Percentiles rank a stretch among this genome's conserved stretches.
These are phyloP conservation scores for Thalassiosira mediterranea DNA, from an alignment of 352 stramenopile genomes.

Conservation along the genomic window DNA sequence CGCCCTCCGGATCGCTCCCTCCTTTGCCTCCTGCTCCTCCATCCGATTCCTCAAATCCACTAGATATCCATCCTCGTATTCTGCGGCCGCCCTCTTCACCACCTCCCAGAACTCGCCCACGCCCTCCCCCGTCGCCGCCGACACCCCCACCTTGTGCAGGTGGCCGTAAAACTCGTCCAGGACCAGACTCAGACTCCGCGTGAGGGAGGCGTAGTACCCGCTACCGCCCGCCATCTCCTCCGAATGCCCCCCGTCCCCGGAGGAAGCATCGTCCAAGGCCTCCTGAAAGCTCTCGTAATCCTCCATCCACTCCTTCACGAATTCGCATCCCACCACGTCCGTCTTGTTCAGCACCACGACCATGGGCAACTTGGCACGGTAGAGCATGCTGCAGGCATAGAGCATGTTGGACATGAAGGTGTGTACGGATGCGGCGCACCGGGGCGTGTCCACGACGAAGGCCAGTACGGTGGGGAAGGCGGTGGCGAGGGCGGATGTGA, in stretches of 20 bases:
- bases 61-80: slow-evolving; percentile 89
- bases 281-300: slow-evolving; percentile 98
- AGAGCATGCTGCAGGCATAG: slow-evolving; percentile 98
- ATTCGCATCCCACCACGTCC: slow-evolving; percentile 93
- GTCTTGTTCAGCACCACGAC: slow-evolving; percentile 99
- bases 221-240: slow-evolving; percentile 39
- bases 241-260: slow-evolving; percentile 86
- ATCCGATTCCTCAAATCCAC: slow-evolving; percentile 78
- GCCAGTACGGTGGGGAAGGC: slow-evolving; percentile 96
- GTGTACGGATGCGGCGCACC: slow-evolving; percentile 91
- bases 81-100: slow-evolving; percentile 88
- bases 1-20: slow-evolving; percentile 58
- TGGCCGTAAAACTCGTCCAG: slow-evolving; percentile 96
- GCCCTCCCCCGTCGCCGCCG: slow-evolving; percentile 93
- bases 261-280: slow-evolving; percentile 88
- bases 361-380: slow-evolving; percentile 96
- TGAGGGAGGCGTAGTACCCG: slow-evolving; percentile 81
- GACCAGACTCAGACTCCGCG: slow-evolving; percentile 84
- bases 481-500: slow-evolving; percentile 95
- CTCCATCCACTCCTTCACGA: slow-evolving; percentile 97
- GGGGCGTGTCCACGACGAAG: slow-evolving; percentile 98
- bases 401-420: slow-evolving; percentile 99
- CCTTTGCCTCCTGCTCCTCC: slow-evolving; percentile 73
- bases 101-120: slow-evolving; percentile 93
- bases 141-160: slow-evolving; percentile 92